Evolutionary conservation across 345 rosid genomes (phyloP).

Genomic region (Chamaenerion angustifolium): DNA sequence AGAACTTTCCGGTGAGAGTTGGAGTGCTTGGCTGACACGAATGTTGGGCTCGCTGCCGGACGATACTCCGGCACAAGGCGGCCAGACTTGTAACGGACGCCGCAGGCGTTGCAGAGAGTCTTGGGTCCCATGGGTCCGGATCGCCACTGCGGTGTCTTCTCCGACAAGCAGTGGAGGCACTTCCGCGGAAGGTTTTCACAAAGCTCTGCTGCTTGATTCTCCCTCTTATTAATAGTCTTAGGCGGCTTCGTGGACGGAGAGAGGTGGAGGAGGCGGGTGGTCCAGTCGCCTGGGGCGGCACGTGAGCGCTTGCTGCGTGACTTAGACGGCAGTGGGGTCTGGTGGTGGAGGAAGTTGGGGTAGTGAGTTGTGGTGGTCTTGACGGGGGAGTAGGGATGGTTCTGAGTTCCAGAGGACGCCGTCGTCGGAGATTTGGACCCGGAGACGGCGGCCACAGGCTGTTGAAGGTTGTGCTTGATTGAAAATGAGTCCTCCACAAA

Average conservation of each 20-base stretch:
- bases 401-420: constrained; percentile 23
- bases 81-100: constrained; percentile 70
- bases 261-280: constrained; percentile 49
- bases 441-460: constrained; percentile 19
- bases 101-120: constrained; percentile 65
- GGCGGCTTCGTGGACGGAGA: constrained; percentile 8
- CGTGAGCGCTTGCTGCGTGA: constrained; percentile 60
- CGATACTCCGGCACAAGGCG: constrained; percentile 64
- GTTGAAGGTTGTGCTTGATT: constrained; percentile 29
- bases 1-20: constrained; percentile 69
- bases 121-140: constrained; percentile 73
- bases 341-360: constrained; percentile 34
- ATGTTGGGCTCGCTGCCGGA: constrained; percentile 71
- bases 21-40: constrained; percentile 46
- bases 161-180: constrained; percentile 56
- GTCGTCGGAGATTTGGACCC: constrained; percentile 37
- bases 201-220: constrained; percentile 7
- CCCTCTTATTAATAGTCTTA: constrained; percentile 9
- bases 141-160: constrained; percentile 74
- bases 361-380: neutral
- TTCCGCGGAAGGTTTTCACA: constrained; percentile 13
- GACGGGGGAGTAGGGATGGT: constrained; percentile 14
- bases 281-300: constrained; percentile 56
- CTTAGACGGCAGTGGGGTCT: constrained; percentile 43
- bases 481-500: constrained; percentile 69